Evolutionary conservation across 2,329 filamentous ascomycete species (phyloP), one percentile per base, ranked within the genome.

Genomic region (Grosmannia serpens): DNA sequence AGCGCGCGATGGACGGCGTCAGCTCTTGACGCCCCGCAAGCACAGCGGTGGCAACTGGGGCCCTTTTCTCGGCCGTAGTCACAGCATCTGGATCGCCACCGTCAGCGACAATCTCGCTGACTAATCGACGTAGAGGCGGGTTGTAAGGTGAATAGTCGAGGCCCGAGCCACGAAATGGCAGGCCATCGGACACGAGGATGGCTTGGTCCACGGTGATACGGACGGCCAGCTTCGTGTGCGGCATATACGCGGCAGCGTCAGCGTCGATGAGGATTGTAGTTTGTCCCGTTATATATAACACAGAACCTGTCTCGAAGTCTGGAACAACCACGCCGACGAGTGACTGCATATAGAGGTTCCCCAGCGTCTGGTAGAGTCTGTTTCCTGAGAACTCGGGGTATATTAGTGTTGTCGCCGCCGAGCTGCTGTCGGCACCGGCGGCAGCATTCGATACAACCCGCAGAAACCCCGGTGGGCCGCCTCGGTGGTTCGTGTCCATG

Each of bases 401-500:
- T 5, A 38, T 38, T 15, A 38, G 35, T 15, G 35, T 17, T 38
- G 35, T 38, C 35, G 2, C 15, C 17, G 35, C 35, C 17, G 35
- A 4, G 15, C 35, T 6, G 35, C 7, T 15, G 7, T 38, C 35
- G 7, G 13, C 17, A 38, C 15, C 35, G 15, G 17, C 35, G 17
- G 35, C 35, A 38, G 13, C 35, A 15, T 38, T 38, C 4, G 35
- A 38, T 3, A 38, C 68, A 10, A 92, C 75, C 27, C 89, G 80
- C 24, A 92, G 74, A 66, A 95, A 92, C 0, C 89, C 90, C 0
- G 77, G 75, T 1, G 84, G 77, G 0, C 90, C 90, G 44, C 90
- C 90, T 7, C 90, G 82, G 65, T 89, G 83, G 67, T 95, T 95
- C 8, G 86, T 88, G 69, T 95, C 89, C 89, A 95, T 95, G 58